phyloP scores from a whole-genome alignment of 768 basidiomycete species.

The Tylopilus vinaceipallidus region DNA sequence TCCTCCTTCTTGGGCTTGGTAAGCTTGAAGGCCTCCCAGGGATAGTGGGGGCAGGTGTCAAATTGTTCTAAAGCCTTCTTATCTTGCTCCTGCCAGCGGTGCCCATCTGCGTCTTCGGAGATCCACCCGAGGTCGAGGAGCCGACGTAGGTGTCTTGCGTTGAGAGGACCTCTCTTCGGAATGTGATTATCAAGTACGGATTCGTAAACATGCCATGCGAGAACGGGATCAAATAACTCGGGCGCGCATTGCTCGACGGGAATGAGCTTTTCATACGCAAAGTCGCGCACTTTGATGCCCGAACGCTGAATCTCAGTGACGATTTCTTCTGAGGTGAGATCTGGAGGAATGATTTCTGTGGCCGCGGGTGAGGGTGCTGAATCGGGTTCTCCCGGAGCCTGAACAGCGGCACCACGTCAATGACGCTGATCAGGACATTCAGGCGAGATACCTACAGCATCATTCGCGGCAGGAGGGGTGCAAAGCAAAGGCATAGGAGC shows the following conservation, averaged over 20 bases:
- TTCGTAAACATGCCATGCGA: conserved; percentile 33
- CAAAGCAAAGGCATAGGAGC: conserved; percentile 13
- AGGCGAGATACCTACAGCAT: conserved; percentile 22
- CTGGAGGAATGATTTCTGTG: conserved; percentile 33
- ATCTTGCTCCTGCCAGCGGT: conserved; percentile 27
- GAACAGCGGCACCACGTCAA: conserved; percentile 4
- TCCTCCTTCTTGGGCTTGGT: conserved; percentile 26
- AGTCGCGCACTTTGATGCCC: conserved; percentile 34
- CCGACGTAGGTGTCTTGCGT: conserved; percentile 27
- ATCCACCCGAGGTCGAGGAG: conserved; percentile 32
- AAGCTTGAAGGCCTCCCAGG: conserved; percentile 26
- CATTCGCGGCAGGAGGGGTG: conserved; percentile 16
- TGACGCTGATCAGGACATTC: neutral
- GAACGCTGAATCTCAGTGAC: conserved; percentile 29
- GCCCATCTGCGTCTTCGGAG: conserved; percentile 17
- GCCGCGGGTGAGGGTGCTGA: conserved; percentile 33
- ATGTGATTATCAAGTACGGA: conserved; percentile 19
- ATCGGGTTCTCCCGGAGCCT: conserved; percentile 13
- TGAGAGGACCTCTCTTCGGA: conserved; percentile 18
- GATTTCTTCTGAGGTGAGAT: conserved; percentile 34
- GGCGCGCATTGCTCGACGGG: conserved; percentile 18
- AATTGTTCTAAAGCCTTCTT: conserved; percentile 27
- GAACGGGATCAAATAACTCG: conserved; percentile 32
- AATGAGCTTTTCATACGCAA: conserved; percentile 22
- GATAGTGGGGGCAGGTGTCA: conserved; percentile 24